Evolutionary conservation across 163 green algal genomes (phyloP), one percentile per base, ranked within the genome.

Genomic region (Picocystis sp.): DNA sequence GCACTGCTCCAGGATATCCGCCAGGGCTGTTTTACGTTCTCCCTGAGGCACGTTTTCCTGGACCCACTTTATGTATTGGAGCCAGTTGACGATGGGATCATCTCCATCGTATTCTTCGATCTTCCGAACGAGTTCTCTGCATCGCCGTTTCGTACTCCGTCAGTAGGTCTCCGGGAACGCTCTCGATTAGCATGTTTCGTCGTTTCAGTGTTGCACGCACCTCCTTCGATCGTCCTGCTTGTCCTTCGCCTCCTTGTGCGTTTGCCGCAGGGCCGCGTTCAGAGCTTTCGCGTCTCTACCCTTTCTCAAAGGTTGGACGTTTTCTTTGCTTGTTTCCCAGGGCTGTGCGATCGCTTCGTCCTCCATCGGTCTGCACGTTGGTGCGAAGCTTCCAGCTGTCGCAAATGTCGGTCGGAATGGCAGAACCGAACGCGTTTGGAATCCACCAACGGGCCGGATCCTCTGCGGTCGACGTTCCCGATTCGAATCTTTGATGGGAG

Each of bases 321-420:
- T 94, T 49, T 94, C 84, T 55, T 94, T 94, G 29, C 57, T 75
- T 3, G 66, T 43, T 56, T 94, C 83, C 84, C 84, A 94, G 5
- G 29, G 29, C 8, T 38, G 29, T 38, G 29, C 8, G 29, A 38
- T 35, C 47, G 25, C n/a, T 54, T 38, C 29, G 29, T 8, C 29
- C 8, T 38, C 29, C 29, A 38, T 38, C 5, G 8, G 29, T 5
- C 29, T 38, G 29, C 29, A 38, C 29, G 29, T 38, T 5, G 5
- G 29, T 8, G 29, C 29, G 29, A 38, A 38, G 29, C 29, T 38
- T 38, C 5, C 29, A 38, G 29, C 29, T 38, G 29, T 38, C 29
- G 29, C 29, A 38, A 38, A 38, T 38, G 29, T 38, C 29, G 29
- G 29, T 38, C 29, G 29, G 5, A 38, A 8, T 38, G 29, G 29